These are phyloP conservation scores for Taxillus chinensis DNA, from an alignment of 164 flowering plant species.

Conservation along the genomic window DNA sequence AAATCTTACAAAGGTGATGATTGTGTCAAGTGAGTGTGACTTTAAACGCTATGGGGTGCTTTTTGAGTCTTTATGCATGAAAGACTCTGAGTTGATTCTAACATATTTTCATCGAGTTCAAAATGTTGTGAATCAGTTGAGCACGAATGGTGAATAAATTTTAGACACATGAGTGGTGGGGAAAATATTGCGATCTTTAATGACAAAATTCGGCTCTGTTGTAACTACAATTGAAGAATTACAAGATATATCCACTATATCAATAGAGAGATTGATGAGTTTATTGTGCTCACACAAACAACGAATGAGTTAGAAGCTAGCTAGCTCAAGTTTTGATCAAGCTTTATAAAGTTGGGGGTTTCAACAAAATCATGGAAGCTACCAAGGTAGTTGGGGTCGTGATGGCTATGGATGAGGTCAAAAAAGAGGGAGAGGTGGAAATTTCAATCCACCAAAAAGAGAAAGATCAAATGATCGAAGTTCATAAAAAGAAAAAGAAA, in stretches of 20 bases:
- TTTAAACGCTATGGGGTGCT: neutral
- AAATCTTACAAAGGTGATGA: conserved; percentile 3
- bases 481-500: too few species aligned
- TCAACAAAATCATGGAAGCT: neutral
- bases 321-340: neutral
- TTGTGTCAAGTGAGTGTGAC: neutral
- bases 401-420: neutral
- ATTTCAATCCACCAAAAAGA: neutral
- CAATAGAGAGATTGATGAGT: neutral
- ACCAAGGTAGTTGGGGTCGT: neutral
- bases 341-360: neutral
- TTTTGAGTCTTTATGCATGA: neutral
- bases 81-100: neutral
- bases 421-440: neutral
- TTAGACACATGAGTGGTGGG: neutral
- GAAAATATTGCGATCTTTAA: neutral
- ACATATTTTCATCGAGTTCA: neutral
- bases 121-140: neutral
- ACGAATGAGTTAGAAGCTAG: neutral
- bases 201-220: neutral
- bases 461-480: neutral
- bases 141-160: neutral
- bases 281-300: neutral
- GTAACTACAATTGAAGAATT: neutral
- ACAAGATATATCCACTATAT: neutral